Percentiles rank a stretch among this genome's conserved stretches.
These are phyloP conservation scores for Nicotiana noctiflora DNA, from an alignment of 257 asterid genomes.

Conservation along the genomic window DNA sequence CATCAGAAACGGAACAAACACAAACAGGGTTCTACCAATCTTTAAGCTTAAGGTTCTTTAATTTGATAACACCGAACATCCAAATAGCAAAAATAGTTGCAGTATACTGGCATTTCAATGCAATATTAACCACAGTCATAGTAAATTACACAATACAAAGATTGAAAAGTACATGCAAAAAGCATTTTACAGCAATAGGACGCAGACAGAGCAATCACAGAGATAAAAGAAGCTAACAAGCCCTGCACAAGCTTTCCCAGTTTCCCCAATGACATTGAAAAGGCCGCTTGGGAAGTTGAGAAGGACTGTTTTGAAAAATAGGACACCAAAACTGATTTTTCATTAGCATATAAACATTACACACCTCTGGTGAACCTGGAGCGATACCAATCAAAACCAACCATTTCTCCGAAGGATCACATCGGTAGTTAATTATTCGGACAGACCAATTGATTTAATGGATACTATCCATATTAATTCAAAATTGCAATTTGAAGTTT, in stretches of 20 bases:
- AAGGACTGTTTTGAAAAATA: neutral
- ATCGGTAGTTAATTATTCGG: constrained; percentile 86
- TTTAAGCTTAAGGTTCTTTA: neutral
- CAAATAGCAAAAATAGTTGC: neutral
- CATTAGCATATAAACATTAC: constrained; percentile 12
- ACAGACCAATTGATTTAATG: neutral
- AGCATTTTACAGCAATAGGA: neutral
- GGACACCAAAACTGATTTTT: neutral
- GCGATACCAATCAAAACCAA: constrained; percentile 96
- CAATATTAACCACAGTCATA: neutral
- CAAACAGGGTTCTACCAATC: neutral
- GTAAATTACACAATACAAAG: neutral
- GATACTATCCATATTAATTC: neutral
- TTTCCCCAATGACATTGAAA: neutral
- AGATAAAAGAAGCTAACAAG: neutral
- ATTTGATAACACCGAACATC: neutral
- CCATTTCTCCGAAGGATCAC: constrained; percentile 99
- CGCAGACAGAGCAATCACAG: neutral
- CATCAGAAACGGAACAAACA: neutral
- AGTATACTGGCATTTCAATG: neutral
- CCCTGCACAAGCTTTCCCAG: neutral
- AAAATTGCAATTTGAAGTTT: neutral
- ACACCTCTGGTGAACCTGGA: constrained; percentile 95
- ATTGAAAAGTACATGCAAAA: neutral
- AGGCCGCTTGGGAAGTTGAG: neutral